A percentile compares a stretch with the other conserved stretches of the same genome.
Evolutionary conservation across 2,329 filamentous ascomycete species (phyloP).

Genomic region (Fusarium sulawesiense): DNA sequence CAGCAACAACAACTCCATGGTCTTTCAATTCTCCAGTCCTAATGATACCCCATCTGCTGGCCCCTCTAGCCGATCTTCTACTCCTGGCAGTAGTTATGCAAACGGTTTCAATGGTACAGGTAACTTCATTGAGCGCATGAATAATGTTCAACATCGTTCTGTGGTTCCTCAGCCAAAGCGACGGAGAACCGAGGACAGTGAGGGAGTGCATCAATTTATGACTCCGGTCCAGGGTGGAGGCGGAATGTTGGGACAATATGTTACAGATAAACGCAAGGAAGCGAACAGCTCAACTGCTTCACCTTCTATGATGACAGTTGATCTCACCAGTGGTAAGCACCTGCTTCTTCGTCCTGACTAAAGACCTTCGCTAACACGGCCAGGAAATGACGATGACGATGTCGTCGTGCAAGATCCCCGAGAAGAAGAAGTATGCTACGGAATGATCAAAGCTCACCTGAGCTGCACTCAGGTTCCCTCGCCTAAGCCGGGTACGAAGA

Average conservation of each 20-base stretch:
- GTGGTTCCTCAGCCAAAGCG: conserved; percentile 72
- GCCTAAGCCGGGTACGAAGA: conserved; percentile 71
- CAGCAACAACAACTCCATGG: conserved; percentile 50
- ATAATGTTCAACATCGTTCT: conserved; percentile 76
- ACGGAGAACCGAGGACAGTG: conserved; percentile 65
- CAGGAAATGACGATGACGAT: conserved; percentile 64
- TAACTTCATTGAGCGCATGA: conserved; percentile 78
- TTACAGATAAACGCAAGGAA: conserved; percentile 69
- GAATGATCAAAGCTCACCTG: conserved; percentile 76
- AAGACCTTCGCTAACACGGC: conserved; percentile 8
- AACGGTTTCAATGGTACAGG: conserved; percentile 58
- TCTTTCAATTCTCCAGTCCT: conserved; percentile 58
- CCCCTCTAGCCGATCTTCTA: conserved; percentile 51
- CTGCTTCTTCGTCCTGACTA: conserved; percentile 27
- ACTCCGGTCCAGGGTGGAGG: conserved; percentile 55
- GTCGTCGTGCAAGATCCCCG: conserved; percentile 68
- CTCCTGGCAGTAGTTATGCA: conserved; percentile 44
- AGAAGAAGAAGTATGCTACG: conserved; percentile 82
- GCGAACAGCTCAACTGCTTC: conserved; percentile 46
- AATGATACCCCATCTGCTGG: conserved; percentile 50
- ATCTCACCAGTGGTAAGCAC: conserved; percentile 64
- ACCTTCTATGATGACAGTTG: conserved; percentile 63
- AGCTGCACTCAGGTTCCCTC: conserved; percentile 76
- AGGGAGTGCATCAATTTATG: conserved; percentile 55
- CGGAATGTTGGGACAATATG: conserved; percentile 72